Base-by-base conservation (phyloP, 768 basidiomycete species). In the Lyophyllum semitale region DNA sequence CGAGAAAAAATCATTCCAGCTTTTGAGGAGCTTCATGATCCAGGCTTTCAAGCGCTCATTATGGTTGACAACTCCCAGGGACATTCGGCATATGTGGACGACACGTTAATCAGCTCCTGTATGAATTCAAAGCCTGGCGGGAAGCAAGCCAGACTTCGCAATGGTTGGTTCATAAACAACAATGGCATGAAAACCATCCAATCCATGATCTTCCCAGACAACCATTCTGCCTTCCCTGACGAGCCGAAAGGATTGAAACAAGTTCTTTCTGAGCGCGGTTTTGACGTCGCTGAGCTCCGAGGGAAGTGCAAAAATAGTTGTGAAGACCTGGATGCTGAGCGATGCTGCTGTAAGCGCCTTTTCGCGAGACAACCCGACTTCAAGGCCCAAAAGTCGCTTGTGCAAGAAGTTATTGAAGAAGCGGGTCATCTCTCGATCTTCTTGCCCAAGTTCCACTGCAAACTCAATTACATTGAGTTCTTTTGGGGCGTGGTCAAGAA, bases 11-110 rank as follows among this genome's bases (percentile, higher is more conserved):
- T 51, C 33, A 56, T 54, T 48, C 53, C 46, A 15, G 26, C 42
- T 8, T 54, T 54, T 38, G 52, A 53, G 26, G 18, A 27, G 22
- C 17, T 26, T 7, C 42, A 32, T 55, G 59, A 43, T 17, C 64
- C 69, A 3, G 66, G 60, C 20, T 73, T 70, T 60, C 69, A 72
- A 46, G 71, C 68, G 1, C 58, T 78, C 0, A 60, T 78, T 37
- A 55, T 77, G 48, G 67, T 79, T 50, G 72, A 78, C 53, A 71
- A 78, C 50, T 79, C 76, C 3, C 75, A 77, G 51, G 76, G 76
- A 0, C 73, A 76, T 52, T 64, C 67, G 8, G 72, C 73, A 46
- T 79, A 75, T 65, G 53, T 69, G 0, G 58, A 52, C 1, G 71
- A 77, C 67, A 72, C 76, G 3, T 63, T 79, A 0, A 49, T 72